Percentiles rank a stretch among this genome's conserved stretches.
Evolutionary conservation across 257 asterid species (phyloP).

Genomic region (Ligustrum vulgare): DNA sequence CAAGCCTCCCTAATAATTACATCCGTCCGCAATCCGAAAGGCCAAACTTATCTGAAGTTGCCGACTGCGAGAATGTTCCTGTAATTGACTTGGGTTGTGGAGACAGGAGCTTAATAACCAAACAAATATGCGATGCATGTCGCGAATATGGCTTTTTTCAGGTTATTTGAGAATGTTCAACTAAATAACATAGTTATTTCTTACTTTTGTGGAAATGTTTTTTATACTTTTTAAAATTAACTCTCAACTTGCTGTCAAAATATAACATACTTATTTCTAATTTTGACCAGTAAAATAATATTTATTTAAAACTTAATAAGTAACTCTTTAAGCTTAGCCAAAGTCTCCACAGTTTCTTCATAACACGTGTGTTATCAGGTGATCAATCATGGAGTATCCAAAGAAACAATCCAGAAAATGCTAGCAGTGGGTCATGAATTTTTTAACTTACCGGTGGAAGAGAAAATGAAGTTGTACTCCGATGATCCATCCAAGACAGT

Average conservation of each 20-base stretch:
- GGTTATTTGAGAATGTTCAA: constrained; percentile 28
- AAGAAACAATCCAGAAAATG: constrained; percentile 32
- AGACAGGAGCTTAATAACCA: constrained; percentile 28
- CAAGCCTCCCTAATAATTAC: constrained; percentile 46
- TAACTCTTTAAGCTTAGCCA: background rate
- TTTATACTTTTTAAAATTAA: background rate
- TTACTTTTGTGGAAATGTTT: background rate
- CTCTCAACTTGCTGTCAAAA: background rate
- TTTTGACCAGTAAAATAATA: background rate
- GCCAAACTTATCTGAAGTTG: constrained; percentile 45
- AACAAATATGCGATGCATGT: constrained; percentile 49
- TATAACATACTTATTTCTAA: background rate
- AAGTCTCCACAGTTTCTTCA: background rate
- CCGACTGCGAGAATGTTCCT: constrained; percentile 39
- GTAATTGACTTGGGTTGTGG: constrained; percentile 45
- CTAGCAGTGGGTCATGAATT: constrained; percentile 45
- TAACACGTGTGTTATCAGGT: constrained; percentile 30
- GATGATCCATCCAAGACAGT: constrained; percentile 59
- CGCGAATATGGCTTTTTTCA: constrained; percentile 54
- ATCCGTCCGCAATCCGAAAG: constrained; percentile 57
- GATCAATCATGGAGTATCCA: constrained; percentile 52
- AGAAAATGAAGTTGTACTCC: constrained; percentile 60
- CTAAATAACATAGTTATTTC: background rate
- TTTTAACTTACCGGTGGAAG: constrained; percentile 50
- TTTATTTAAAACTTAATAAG: background rate